Conservation (phyloP, 2,329 filamentous ascomycete genomes). For the Trichoderma endophyticum region DNA sequence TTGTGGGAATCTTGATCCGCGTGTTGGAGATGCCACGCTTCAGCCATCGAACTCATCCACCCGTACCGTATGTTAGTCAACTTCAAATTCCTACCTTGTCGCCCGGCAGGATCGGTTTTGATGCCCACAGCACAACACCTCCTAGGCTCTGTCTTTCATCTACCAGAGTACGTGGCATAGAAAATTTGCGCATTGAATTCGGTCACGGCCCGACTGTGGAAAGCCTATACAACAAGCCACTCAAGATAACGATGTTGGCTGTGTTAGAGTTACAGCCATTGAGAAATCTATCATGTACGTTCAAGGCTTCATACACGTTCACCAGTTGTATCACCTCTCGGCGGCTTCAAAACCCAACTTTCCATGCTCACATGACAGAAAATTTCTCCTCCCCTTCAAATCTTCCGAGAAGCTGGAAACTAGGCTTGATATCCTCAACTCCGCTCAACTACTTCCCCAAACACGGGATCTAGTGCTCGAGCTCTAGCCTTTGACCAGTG, state of each 20-base stretch:
- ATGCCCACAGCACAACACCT: not conserved
- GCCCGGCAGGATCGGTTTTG: not conserved
- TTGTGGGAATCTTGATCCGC: not conserved
- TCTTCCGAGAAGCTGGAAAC: not conserved
- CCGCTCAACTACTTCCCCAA: not conserved
- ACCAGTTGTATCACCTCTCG: not conserved
- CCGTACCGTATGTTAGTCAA: not conserved
- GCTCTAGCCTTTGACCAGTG: not conserved
- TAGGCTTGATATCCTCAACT: not conserved
- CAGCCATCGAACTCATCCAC: not conserved
- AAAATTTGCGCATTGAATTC: not conserved
- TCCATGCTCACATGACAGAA: not conserved
- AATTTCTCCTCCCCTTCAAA: not conserved
- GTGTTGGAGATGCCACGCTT: not conserved
- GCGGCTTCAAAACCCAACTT: not conserved
- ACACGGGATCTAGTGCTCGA: not conserved
- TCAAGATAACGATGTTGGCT: not conserved
- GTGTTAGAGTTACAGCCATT: not conserved
- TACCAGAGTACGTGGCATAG: not conserved
- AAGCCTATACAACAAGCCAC: not conserved
- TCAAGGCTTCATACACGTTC: not conserved
- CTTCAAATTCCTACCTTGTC: not conserved
- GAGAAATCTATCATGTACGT: not conserved
- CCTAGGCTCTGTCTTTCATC: not conserved
- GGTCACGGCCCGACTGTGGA: not conserved